phyloP scores from a whole-genome alignment of 352 stramenopile genomes.

The Pythium scleroteichum region DNA sequence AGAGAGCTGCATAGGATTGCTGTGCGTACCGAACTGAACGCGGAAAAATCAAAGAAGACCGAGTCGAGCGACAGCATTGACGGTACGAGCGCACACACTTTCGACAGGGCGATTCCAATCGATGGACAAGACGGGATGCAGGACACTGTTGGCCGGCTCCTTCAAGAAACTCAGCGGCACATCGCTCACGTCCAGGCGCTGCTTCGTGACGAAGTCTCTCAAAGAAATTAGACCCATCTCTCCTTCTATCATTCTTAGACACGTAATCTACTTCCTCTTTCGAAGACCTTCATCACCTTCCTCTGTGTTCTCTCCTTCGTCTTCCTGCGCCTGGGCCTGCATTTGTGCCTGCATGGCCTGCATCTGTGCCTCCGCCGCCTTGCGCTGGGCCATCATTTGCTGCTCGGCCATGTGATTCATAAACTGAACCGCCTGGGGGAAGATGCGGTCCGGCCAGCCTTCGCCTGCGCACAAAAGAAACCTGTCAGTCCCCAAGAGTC shows the following conservation, averaged over 20 bases:
- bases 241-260: slow-evolving; percentile 18
- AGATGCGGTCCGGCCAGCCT: slow-evolving; percentile 87
- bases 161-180: slow-evolving; percentile 51
- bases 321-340: slow-evolving; percentile 37
- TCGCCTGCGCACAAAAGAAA: slow-evolving; percentile 41
- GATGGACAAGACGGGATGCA: neutral
- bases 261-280: slow-evolving; percentile 65
- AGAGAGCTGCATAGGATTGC: slow-evolving; percentile 28
- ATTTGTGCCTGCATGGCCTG: slow-evolving; percentile 63
- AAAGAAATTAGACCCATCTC: slow-evolving; percentile 16
- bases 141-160: slow-evolving; percentile 38
- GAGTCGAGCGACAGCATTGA: neutral
- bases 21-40: slow-evolving; percentile 24
- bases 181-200: slow-evolving; percentile 46
- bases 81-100: neutral
- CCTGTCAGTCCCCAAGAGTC: neutral
- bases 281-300: slow-evolving; percentile 42
- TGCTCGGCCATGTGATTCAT: slow-evolving; percentile 88
- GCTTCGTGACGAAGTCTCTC: slow-evolving; percentile 15
- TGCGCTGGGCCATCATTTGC: slow-evolving; percentile 80
- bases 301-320: slow-evolving; percentile 20
- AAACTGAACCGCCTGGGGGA: slow-evolving; percentile 87
- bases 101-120: neutral
- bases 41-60: neutral
- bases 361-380: slow-evolving; percentile 71